Base-by-base conservation (phyloP, 805 yeast species). In the Hanseniaspora valbyensis region DNA sequence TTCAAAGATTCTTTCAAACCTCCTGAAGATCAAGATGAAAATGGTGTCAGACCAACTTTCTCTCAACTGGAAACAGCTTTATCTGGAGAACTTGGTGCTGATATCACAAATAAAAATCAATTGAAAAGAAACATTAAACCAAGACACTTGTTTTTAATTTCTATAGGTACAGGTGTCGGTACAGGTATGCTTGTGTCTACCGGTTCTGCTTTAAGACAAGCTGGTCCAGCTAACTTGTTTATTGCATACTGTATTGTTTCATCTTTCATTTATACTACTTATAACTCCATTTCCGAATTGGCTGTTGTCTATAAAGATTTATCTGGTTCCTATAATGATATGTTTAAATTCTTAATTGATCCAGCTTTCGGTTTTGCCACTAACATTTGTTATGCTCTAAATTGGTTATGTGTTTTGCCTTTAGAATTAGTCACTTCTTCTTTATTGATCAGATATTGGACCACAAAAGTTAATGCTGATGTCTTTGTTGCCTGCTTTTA, bases 161-260 rank as follows among this genome's bases (percentile, higher is more conserved):
- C 92, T 42, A 70, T 86, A 46, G 92, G 92, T 52, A 88, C 92
- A 50, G 81, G 90, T 46, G 81, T 85, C 53, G 95, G 95, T 60
- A 81, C 92, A 5, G 86, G 85, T 58, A 67, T 80, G 46, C 66
- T 74, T 55, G 78, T 78, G 45, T 82, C 81, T 57, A 67, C 74
- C 44, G 83, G 79, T 55, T 63, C 70, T 54, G 70, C 75, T 4
- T 57, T 74, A 37, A 59, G 61, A 24, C 55, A 61, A 25, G 75
- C 73, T 53, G 77, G 78, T 44, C 77, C 78, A 16, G 73, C 66
- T 30, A 72, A 69, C 41, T 58, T 73, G 33, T 67, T 79, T 10
- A 70, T 80, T 34, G 83, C 81, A 8, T 78, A 77, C 63, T 67
- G 72, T 2, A 59, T 80, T 50, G 74, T 78, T 53, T 81, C 81